Base-by-base conservation (phyloP, 192 early-diverging fungal genomes). In the Backusella morwellensis region DNA sequence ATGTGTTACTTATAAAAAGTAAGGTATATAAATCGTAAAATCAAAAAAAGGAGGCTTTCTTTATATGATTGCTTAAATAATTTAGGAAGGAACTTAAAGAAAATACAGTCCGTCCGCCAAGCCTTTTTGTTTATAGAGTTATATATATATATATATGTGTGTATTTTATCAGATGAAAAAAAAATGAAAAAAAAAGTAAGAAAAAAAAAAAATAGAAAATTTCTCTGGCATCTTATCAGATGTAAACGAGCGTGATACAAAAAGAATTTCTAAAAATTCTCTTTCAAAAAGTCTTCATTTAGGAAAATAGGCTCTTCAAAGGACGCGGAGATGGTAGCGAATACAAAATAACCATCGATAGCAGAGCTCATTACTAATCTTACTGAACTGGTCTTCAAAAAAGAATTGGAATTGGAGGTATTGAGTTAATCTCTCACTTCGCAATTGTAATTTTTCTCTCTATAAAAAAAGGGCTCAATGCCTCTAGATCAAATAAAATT, bases 251-350 rank as follows among this genome's bases (percentile, higher is more conserved):
- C 1, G 56, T 59, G 56, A 59, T 59, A 59, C 56, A 29, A 29
- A 63, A 63, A 63, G 56, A 63, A 63, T 63, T 59, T 63, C 56
- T 29, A 63, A 63, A 26, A 63, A 9, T 63, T 63, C 56, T 63
- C 56, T 63, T 29, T 29, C 12, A 29, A 21, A 59, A 59, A 23
- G 23, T 23, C 23, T 63, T 63, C 14, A 29, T 63, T 29, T 63
- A 29, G 54, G 56, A 70, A 35, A 40, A 40, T 36, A 70, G 35
- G 35, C 36, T 35, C 38, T n/a, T 70, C 9, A 70, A 23, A n/a
- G 17, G 35, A 70, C 38, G 68, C 36, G 68, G 68, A 70, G 68
- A 70, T 70, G 40, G n/a, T 3, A 21, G 21, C 1, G 21, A 36
- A 23, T 38, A 23, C 35, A 40, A 70, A 40, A 70, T 0, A 40